phyloP scores from a whole-genome alignment of 2,329 filamentous ascomycete species.

The Hirsutella thompsonii region DNA sequence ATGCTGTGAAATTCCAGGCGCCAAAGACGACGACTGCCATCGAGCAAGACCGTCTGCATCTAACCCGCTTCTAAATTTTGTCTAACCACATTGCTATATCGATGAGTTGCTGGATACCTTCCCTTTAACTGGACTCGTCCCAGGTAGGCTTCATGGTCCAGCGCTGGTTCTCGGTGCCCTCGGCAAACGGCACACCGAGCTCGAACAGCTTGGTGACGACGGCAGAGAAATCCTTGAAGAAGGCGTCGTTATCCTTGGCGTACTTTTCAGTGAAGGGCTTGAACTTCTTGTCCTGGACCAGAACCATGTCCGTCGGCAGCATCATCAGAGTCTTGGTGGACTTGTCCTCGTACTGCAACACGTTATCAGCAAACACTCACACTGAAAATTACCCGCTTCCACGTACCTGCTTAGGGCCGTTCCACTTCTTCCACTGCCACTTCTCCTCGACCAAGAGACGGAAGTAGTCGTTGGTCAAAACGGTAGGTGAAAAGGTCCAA shows the following conservation, averaged over 20 bases:
- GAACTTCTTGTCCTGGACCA: constrained; percentile 83
- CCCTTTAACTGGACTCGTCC: constrained; percentile 16
- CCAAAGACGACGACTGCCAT: no score
- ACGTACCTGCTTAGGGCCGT: constrained; percentile 60
- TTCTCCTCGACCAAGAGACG: constrained; percentile 79
- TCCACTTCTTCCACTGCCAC: constrained; percentile 86
- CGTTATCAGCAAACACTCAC: constrained; percentile 4
- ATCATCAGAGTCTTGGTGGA: constrained; percentile 87
- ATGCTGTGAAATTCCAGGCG: no score
- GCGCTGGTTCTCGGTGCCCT: constrained; percentile 39
- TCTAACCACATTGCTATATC: no score
- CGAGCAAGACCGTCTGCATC: no score
- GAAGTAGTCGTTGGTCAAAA: constrained; percentile 93
- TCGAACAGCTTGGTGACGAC: constrained; percentile 78
- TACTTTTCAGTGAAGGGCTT: constrained; percentile 71
- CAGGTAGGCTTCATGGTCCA: constrained; percentile 51
- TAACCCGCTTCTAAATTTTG: no score
- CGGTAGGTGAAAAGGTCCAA: constrained; percentile 85
- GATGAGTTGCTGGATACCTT: no score
- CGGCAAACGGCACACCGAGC: constrained; percentile 80
- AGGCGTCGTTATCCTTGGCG: constrained; percentile 77
- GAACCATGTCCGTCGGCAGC: constrained; percentile 81
- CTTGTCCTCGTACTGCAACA: constrained; percentile 70
- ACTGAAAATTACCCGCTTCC: no score
- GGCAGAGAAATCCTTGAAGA: constrained; percentile 86